These are phyloP conservation scores for Pythium diclinum DNA, from an alignment of 352 stramenopile species.

Conservation along the genomic window DNA sequence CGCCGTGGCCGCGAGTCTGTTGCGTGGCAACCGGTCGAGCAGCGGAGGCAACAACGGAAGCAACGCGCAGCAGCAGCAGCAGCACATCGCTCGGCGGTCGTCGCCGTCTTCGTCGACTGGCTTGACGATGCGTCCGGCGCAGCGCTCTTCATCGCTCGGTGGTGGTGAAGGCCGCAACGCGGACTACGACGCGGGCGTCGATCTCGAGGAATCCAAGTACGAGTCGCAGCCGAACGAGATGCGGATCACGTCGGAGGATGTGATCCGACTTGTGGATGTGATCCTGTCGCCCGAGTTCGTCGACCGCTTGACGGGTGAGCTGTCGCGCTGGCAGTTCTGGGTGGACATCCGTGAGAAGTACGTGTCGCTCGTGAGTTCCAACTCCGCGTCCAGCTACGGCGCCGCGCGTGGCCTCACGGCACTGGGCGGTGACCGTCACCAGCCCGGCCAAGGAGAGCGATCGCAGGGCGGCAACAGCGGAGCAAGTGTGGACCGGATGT, in stretches of 20 bases:
- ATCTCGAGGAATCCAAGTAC: slow-evolving; percentile 24
- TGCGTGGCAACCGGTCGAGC: background rate
- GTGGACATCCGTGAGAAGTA: slow-evolving; percentile 76
- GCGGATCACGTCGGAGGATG: slow-evolving; percentile 65
- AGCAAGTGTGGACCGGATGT: background rate
- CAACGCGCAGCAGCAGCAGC: slow-evolving; percentile 3
- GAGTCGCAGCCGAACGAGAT: slow-evolving; percentile 52
- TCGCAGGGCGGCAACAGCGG: background rate
- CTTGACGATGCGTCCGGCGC: background rate
- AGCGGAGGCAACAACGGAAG: background rate
- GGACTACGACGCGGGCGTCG: slow-evolving; percentile 7
- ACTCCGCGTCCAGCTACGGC: slow-evolving; percentile 21
- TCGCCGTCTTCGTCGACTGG: slow-evolving; percentile 2
- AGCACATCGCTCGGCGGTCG: slow-evolving; percentile 6
- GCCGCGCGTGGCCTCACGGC: slow-evolving; percentile 20
- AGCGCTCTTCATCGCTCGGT: background rate
- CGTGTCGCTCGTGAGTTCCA: slow-evolving; percentile 43
- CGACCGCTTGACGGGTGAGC: slow-evolving; percentile 52
- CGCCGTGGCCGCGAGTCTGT: background rate
- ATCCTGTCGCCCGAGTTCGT: slow-evolving; percentile 73
- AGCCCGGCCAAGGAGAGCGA: background rate
- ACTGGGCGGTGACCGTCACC: slow-evolving; percentile 17
- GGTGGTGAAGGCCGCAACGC: background rate
- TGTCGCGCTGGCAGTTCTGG: slow-evolving; percentile 81
- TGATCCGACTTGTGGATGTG: slow-evolving; percentile 73